Conservation (phyloP, 192 early-diverging fungal species). For the Geosiphon pyriformis region DNA sequence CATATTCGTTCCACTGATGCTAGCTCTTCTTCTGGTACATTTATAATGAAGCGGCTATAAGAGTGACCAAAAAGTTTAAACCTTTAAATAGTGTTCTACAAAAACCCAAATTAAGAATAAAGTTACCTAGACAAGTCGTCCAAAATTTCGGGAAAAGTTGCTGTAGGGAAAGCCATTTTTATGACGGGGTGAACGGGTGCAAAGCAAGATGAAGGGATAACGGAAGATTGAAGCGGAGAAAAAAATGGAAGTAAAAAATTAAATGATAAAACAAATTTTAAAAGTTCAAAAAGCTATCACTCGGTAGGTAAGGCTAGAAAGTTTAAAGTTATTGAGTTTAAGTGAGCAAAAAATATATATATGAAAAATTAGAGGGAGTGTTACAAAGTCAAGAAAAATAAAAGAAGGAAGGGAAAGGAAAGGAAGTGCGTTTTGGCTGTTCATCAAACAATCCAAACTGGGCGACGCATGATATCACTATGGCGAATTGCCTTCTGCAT, state of each 20-base stretch:
- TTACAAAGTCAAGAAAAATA: no score
- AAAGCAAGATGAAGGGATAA: not conserved
- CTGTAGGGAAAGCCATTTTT: constrained; percentile 51
- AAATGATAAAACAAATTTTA: no score
- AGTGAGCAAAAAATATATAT: no score
- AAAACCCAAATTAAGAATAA: not conserved
- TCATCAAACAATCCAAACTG: not conserved
- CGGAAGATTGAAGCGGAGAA: no score
- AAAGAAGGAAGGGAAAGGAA: no score
- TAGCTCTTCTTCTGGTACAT: constrained; percentile 93
- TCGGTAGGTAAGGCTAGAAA: no score
- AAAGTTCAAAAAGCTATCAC: no score
- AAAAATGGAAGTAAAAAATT: no score
- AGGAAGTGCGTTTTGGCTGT: not conserved
- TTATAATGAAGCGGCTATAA: constrained; percentile 92
- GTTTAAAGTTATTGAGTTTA: no score
- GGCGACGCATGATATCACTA: not conserved
- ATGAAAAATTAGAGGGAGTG: no score
- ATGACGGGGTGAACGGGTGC: not conserved
- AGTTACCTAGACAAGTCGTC: constrained; percentile 82
- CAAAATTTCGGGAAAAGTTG: constrained; percentile 74
- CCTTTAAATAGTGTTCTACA: constrained; percentile 10
- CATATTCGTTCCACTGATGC: constrained; percentile 91
- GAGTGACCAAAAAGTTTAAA: not conserved
- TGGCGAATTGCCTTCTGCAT: no score